A percentile compares a stretch with the other conserved stretches of the same genome.
phyloP scores from a whole-genome alignment of 805 yeast genomes.

The Yarrowia keelungensis region DNA sequence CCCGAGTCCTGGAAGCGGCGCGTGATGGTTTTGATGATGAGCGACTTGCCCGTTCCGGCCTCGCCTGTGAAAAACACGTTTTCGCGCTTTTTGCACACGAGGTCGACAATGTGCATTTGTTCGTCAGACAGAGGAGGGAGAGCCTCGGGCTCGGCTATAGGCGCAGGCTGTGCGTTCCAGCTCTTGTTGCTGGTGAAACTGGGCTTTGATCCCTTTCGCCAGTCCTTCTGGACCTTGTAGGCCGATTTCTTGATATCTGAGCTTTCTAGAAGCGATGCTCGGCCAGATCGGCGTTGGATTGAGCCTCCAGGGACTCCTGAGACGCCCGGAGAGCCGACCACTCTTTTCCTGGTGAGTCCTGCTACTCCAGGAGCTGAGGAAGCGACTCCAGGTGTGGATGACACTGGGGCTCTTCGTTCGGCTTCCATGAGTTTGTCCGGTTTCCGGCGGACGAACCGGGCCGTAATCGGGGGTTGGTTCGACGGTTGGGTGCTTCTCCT shows the following conservation, averaged over 20 bases:
- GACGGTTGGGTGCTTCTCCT: not conserved
- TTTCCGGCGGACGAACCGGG: constrained; percentile 9
- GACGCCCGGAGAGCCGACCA: constrained; percentile 10
- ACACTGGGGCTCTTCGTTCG: constrained; percentile 4
- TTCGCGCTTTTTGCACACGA: constrained; percentile 62
- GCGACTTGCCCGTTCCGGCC: constrained; percentile 98
- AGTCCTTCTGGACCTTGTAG: constrained; percentile 27
- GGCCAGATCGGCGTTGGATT: constrained; percentile 6
- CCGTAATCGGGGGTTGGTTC: constrained; percentile 11
- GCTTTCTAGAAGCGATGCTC: constrained; percentile 9
- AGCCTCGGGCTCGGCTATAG: not conserved
- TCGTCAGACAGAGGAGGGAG: constrained; percentile 50
- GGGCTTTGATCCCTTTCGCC: not conserved
- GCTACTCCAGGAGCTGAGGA: not conserved
- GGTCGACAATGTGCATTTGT: constrained; percentile 62
- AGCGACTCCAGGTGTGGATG: not conserved
- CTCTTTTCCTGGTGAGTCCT: constrained; percentile 12
- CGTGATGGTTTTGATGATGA: constrained; percentile 71
- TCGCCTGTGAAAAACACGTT: constrained; percentile 94
- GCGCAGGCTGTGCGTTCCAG: not conserved
- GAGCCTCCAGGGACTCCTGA: constrained; percentile 13
- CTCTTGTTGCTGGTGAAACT: not conserved
- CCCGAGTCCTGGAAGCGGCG: constrained; percentile 52
- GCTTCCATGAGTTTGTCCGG: constrained; percentile 13
- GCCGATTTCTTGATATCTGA: constrained; percentile 3